phyloP scores from a whole-genome alignment of 306 rosid genomes.

The Adenanthera pavonina region DNA sequence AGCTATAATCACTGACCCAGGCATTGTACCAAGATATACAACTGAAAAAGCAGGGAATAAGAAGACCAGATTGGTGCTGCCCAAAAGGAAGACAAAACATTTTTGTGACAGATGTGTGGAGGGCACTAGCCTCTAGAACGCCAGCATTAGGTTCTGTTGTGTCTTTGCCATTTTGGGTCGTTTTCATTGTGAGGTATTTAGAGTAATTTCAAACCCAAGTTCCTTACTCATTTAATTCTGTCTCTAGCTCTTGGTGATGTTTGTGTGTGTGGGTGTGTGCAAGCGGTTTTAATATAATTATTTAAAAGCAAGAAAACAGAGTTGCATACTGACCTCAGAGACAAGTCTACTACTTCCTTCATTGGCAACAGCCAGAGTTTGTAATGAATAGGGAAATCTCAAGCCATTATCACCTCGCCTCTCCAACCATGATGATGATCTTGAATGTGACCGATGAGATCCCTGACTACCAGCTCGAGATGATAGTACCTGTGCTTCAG shows the following conservation, averaged over 20 bases:
- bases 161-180: too few relatives aligned
- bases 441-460: slow-evolving; percentile 47
- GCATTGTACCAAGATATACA: neutral
- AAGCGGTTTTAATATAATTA: neutral
- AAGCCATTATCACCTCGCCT: slow-evolving; percentile 71
- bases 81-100: neutral
- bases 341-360: slow-evolving; percentile 88
- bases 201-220: neutral
- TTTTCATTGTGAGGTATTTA: neutral
- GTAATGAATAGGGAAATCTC: slow-evolving; percentile 79
- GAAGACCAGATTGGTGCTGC: neutral
- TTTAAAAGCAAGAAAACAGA: slow-evolving; percentile 34
- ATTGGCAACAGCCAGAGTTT: slow-evolving; percentile 64
- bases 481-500: slow-evolving; percentile 61
- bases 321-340: slow-evolving; percentile 77
- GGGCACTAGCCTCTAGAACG: neutral
- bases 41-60: neutral
- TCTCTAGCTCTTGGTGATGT: neutral
- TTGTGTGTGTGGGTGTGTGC: neutral
- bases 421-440: slow-evolving; percentile 74
- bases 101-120: too few relatives aligned
- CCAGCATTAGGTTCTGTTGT: neutral
- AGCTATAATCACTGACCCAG: neutral
- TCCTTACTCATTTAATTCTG: neutral
- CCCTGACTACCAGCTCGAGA: slow-evolving; percentile 46